Percentiles rank a stretch among this genome's conserved stretches.
Conservation (phyloP, 345 rosid genomes). For the Balakata baccata region DNA sequence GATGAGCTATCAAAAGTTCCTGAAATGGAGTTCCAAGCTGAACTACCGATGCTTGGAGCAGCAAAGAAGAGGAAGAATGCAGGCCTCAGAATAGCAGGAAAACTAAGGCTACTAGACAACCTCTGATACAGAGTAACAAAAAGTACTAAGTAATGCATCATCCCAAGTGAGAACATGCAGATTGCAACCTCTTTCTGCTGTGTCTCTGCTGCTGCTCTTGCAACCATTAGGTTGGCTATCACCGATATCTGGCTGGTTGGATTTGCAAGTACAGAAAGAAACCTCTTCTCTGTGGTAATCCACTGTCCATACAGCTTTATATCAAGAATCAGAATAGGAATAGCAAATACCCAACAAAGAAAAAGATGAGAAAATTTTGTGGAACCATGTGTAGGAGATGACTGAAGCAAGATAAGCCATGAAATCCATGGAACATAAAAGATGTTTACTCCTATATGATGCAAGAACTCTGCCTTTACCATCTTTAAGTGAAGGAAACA, state of each 20-base stretch:
- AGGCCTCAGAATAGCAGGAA: slow-evolving; percentile 50
- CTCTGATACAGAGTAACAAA: slow-evolving; percentile 73
- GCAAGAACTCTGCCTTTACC: slow-evolving; percentile 47
- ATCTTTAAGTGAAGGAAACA: slow-evolving; percentile 31
- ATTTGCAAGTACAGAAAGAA: slow-evolving; percentile 52
- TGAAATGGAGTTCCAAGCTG: slow-evolving; percentile 63
- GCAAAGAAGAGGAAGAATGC: slow-evolving; percentile 69
- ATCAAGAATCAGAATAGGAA: slow-evolving; percentile 54
- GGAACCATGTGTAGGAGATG: slow-evolving; percentile 38
- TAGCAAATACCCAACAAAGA: slow-evolving; percentile 42
- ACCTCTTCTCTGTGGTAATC: slow-evolving; percentile 63
- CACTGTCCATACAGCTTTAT: slow-evolving; percentile 73
- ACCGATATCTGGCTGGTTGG: slow-evolving; percentile 64
- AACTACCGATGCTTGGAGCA: slow-evolving; percentile 61
- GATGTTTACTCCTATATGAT: slow-evolving; percentile 60
- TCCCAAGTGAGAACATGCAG: slow-evolving; percentile 59
- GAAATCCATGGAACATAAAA: slow-evolving; percentile 64
- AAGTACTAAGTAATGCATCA: slow-evolving; percentile 62
- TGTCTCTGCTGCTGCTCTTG: slow-evolving; percentile 52
- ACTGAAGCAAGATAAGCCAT: slow-evolving; percentile 65
- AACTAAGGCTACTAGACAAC: slow-evolving; percentile 37
- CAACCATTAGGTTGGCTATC: slow-evolving; percentile 57
- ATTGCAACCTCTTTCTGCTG: slow-evolving; percentile 60
- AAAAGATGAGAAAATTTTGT: slow-evolving; percentile 7
- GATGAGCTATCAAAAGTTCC: slow-evolving; percentile 43